Percentiles rank a stretch among this genome's conserved stretches.
Conservation (phyloP, 1,139 yeast genomes). For the Torulaspora globosa region DNA sequence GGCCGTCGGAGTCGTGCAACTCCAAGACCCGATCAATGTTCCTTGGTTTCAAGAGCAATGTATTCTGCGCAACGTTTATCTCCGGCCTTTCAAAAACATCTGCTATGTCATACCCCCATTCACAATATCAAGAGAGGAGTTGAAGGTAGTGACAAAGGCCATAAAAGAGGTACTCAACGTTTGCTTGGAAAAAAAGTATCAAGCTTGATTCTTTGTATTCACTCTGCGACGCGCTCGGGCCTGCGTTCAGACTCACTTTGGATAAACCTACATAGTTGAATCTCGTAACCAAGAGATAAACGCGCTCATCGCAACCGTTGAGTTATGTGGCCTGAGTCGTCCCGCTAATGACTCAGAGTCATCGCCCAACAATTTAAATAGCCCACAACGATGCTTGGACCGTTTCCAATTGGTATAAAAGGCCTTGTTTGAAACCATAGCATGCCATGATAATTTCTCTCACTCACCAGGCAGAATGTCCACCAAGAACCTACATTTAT, state of each 20-base stretch:
- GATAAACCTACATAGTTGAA: too few species aligned
- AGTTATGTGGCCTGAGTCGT: too few species aligned
- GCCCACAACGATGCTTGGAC: background rate
- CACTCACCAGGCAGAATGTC: slow-evolving; percentile 4
- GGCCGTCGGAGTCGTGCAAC: slow-evolving; percentile 36
- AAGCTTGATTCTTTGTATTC: too few species aligned
- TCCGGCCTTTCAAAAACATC: slow-evolving; percentile 32
- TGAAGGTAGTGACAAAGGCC: slow-evolving; percentile 9
- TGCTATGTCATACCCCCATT: slow-evolving; percentile 36
- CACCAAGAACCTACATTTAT: slow-evolving; percentile 10
- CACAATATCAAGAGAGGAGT: slow-evolving; percentile 24
- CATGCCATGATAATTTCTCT: too few species aligned
- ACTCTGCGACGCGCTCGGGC: too few species aligned
- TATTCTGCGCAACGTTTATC: slow-evolving; percentile 27
- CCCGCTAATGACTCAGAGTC: background rate
- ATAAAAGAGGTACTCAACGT: slow-evolving; percentile 5
- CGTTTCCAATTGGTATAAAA: background rate
- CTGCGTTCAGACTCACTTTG: too few species aligned
- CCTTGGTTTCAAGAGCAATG: slow-evolving; percentile 26
- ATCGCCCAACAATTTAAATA: background rate
- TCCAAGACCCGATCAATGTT: slow-evolving; percentile 25
- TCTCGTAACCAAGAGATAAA: too few species aligned
- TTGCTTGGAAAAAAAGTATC: too few species aligned
- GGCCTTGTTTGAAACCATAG: too few species aligned
- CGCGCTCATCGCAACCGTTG: too few species aligned